phyloP scores from a whole-genome alignment of 495 filamentous ascomycete species.

The Venustampulla echinocandica region DNA sequence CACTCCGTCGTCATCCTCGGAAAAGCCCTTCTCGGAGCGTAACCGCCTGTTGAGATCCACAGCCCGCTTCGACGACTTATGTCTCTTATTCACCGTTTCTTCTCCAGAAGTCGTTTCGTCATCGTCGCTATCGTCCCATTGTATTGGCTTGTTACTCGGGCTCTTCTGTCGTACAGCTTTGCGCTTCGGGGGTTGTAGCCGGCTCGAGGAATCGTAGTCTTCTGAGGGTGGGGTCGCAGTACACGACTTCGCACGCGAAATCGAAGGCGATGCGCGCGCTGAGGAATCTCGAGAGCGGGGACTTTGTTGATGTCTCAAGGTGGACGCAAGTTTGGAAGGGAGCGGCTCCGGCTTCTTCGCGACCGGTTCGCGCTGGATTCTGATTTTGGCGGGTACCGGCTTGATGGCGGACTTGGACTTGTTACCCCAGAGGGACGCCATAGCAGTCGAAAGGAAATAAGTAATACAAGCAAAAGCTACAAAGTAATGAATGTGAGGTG shows the following conservation, averaged over 20 bases:
- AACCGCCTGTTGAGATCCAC: slow-evolving; percentile 50
- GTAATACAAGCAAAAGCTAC: not conserved
- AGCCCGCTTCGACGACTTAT: slow-evolving; percentile 18
- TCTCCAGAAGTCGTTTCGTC: slow-evolving; percentile 22
- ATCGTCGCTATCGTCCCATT: slow-evolving; percentile 14
- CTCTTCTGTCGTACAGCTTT: slow-evolving; percentile 10
- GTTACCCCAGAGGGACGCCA: not conserved
- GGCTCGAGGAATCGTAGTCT: not conserved
- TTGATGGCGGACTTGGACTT: not conserved
- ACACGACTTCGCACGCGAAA: slow-evolving; percentile 3
- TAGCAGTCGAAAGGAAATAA: not conserved
- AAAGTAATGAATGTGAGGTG: not conserved
- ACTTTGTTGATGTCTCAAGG: not conserved
- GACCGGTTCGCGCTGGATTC: not conserved
- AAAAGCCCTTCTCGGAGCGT: slow-evolving; percentile 52
- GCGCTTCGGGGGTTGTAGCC: slow-evolving; percentile 9
- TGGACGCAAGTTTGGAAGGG: not conserved
- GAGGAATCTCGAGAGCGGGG: not conserved
- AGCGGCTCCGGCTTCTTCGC: not conserved
- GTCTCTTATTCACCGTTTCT: slow-evolving; percentile 25
- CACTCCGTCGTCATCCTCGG: slow-evolving; percentile 40
- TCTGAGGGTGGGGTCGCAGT: slow-evolving; percentile 8
- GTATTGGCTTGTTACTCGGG: slow-evolving; percentile 6
- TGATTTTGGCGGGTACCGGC: not conserved
- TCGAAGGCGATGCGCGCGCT: not conserved